These are phyloP conservation scores for Zangia roseola DNA, from an alignment of 768 basidiomycete genomes.

Conservation along the genomic window DNA sequence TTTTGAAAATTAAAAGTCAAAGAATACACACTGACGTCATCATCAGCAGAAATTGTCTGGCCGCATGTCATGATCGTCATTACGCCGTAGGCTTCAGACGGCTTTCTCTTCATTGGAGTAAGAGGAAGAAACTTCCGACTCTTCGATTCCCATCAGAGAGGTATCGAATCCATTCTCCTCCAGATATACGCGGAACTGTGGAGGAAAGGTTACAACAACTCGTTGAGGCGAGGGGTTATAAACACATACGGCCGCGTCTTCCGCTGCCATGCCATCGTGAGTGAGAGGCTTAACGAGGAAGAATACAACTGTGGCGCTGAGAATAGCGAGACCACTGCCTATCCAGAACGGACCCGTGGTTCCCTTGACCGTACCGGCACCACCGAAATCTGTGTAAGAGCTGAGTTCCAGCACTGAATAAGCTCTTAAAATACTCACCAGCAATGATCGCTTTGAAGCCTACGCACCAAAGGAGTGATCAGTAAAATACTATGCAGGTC, in stretches of 20 bases:
- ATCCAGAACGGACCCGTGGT: conserved; percentile 90
- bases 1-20: neutral
- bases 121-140: conserved; percentile 23
- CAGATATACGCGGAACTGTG: conserved; percentile 80
- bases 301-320: conserved; percentile 72
- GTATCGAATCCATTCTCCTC: conserved; percentile 79
- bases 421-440: conserved; percentile 35
- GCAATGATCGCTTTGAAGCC: conserved; percentile 68
- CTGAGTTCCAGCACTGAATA: neutral
- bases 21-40: neutral
- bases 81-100: conserved; percentile 8
- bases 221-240: neutral
- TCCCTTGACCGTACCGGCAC: conserved; percentile 46
- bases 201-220: conserved; percentile 1
- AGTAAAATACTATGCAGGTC: neutral
- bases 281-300: conserved; percentile 72
- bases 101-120: conserved; percentile 21
- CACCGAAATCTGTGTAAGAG: conserved; percentile 55
- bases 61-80: conserved; percentile 6
- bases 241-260: conserved; percentile 60
- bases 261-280: conserved; percentile 75
- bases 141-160: conserved; percentile 59
- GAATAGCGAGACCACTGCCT: conserved; percentile 77
- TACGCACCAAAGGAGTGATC: conserved; percentile 21
- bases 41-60: neutral